phyloP scores from a whole-genome alignment of 306 rosid genomes.

The Rosa chinensis region DNA sequence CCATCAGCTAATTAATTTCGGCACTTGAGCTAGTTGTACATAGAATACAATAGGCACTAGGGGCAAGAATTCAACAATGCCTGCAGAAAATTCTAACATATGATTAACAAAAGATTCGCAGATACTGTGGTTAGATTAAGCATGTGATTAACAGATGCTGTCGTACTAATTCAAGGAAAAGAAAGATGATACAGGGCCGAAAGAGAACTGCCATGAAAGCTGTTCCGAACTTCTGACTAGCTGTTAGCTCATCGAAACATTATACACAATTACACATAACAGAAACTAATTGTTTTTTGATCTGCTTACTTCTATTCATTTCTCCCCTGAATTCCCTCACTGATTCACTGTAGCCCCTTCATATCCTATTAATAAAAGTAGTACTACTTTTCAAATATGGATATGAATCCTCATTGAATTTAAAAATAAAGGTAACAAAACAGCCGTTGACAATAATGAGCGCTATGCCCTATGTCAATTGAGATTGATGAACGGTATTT shows the following conservation, averaged over 20 bases:
- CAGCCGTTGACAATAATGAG: neutral
- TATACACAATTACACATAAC: neutral
- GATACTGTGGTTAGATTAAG: neutral
- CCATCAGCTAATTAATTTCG: neutral
- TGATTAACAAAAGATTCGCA: neutral
- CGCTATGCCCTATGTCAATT: neutral
- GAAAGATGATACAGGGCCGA: neutral
- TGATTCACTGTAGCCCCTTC: neutral
- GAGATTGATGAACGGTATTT: neutral
- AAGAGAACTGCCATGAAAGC: neutral
- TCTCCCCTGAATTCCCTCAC: neutral
- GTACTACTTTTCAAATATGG: neutral
- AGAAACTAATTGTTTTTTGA: neutral
- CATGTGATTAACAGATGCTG: neutral
- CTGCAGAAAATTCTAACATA: neutral
- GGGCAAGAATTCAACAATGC: conserved; percentile 4
- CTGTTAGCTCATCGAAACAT: conserved; percentile 8
- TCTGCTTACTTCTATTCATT: conserved; percentile 1
- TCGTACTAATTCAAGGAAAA: neutral
- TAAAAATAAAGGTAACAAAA: neutral
- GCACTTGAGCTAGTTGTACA: neutral
- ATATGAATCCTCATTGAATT: conserved; percentile 8
- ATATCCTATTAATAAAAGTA: neutral
- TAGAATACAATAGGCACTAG: neutral
- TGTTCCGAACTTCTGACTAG: neutral